phyloP scores from a whole-genome alignment of 2,329 filamentous ascomycete genomes.

The Ceratocystiopsis sp. region DNA sequence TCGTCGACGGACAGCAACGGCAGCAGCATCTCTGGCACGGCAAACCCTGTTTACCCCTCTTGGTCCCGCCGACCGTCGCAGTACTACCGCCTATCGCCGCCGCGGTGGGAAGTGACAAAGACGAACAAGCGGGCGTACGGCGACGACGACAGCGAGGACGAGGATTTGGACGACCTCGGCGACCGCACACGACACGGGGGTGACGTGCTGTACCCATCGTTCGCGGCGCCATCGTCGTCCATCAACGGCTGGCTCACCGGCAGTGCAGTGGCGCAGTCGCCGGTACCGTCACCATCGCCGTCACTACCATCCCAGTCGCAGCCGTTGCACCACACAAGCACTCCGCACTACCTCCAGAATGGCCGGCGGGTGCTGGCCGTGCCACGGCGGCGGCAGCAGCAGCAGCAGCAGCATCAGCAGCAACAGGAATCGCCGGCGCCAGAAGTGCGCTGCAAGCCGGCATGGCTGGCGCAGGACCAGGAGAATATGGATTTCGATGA shows the following conservation, averaged over 20 bases:
- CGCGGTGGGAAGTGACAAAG: too few species aligned
- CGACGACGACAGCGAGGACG: too few species aligned
- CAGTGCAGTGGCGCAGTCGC: conserved; percentile 12
- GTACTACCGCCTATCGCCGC: neutral
- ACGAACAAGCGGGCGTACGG: too few species aligned
- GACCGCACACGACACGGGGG: conserved; percentile 12
- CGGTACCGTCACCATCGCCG: too few species aligned
- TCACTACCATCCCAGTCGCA: too few species aligned
- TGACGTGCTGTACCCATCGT: conserved; percentile 15
- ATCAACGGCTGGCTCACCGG: conserved; percentile 15
- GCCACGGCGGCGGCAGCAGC: conserved; percentile 18
- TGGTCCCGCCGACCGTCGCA: conserved; percentile 1
- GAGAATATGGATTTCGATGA: conserved; percentile 51
- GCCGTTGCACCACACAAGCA: conserved; percentile 4
- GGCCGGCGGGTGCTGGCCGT: conserved; percentile 30
- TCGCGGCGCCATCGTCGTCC: conserved; percentile 11
- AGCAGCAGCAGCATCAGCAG: conserved; percentile 1
- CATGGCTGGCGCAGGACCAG: conserved; percentile 19
- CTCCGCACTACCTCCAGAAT: conserved; percentile 11
- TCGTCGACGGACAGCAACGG: conserved; percentile 15
- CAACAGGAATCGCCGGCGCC: neutral
- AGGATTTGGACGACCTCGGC: too few species aligned
- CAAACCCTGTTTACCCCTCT: neutral
- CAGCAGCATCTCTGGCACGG: conserved; percentile 1
- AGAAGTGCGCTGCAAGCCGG: neutral